These are phyloP conservation scores for Leishmania turanica DNA, from an alignment of 208 protist species.

Conservation along the genomic window DNA sequence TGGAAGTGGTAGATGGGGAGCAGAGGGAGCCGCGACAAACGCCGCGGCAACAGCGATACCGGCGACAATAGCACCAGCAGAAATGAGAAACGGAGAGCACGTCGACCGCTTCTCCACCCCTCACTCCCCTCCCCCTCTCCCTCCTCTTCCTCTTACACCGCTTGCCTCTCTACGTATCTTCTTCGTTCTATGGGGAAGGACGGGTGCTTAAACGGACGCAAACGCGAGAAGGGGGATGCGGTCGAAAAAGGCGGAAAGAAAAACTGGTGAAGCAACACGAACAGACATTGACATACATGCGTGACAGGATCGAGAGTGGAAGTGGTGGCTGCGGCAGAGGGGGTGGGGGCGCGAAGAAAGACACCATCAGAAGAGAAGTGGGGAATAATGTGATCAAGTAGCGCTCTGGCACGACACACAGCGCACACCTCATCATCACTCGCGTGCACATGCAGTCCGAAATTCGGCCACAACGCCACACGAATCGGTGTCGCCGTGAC, in stretches of 20 bases:
- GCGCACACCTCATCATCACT: neutral
- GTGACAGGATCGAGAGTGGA: neutral
- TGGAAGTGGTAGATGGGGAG: neutral
- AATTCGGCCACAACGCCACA: neutral
- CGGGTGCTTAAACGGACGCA: neutral
- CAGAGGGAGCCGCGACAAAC: neutral
- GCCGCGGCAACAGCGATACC: too few species aligned
- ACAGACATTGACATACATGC: neutral
- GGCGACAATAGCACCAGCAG: neutral
- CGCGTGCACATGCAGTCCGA: neutral
- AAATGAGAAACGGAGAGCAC: neutral
- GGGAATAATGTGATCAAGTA: neutral
- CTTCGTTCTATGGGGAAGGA: conserved; percentile 6
- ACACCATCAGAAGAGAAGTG: neutral
- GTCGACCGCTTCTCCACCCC: neutral
- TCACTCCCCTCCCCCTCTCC: neutral
- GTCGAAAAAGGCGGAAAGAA: conserved; percentile 12
- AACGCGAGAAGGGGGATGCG: conserved; percentile 2
- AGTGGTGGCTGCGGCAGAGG: neutral
- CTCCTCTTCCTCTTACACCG: neutral
- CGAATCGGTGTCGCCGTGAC: neutral
- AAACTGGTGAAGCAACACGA: conserved; percentile 12
- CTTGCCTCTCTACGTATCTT: neutral
- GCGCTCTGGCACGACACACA: neutral
- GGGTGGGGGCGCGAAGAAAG: neutral